A percentile compares a stretch with the other conserved stretches of the same genome.
phyloP scores from a whole-genome alignment of 2,329 filamentous ascomycete species.

The Nemania bipapillata region DNA sequence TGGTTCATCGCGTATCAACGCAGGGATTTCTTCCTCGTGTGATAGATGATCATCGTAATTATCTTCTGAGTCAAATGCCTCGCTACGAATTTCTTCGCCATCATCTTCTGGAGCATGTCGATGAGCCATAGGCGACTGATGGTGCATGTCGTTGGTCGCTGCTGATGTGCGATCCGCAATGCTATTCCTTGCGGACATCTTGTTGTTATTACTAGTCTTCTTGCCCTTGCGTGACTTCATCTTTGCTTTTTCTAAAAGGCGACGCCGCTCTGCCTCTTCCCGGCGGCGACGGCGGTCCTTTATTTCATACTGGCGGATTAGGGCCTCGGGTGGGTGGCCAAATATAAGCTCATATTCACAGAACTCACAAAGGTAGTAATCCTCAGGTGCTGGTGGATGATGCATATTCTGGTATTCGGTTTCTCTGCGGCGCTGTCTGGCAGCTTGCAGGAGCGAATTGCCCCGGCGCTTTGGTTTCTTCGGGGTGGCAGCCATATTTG shows the following conservation, averaged over 20 bases:
- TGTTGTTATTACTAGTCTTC: slow-evolving; percentile 75
- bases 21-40: slow-evolving; percentile 22
- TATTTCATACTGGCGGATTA: slow-evolving; percentile 92
- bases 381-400: slow-evolving; percentile 74
- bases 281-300: slow-evolving; percentile 89
- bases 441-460: slow-evolving; percentile 78
- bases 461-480: slow-evolving; percentile 74
- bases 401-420: slow-evolving; percentile 81
- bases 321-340: slow-evolving; percentile 81
- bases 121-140: slow-evolving; percentile 36
- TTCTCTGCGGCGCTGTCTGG: slow-evolving; percentile 78
- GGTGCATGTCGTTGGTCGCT: slow-evolving; percentile 41
- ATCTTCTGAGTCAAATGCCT: slow-evolving; percentile 56
- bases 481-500: slow-evolving; percentile 53
- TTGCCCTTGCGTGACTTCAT: slow-evolving; percentile 90
- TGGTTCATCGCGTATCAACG: slow-evolving; percentile 6
- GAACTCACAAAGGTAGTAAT: slow-evolving; percentile 96
- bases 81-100: slow-evolving; percentile 48
- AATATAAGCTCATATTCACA: slow-evolving; percentile 98
- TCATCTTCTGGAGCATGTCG: slow-evolving; percentile 48
- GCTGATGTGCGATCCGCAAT: slow-evolving; percentile 44
- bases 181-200: slow-evolving; percentile 66
- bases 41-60: slow-evolving; percentile 53
- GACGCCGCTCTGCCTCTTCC: slow-evolving; percentile 83
- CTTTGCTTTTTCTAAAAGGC: slow-evolving; percentile 90